Base-by-base conservation (phyloP, 441 rosid species). In the Biscutella laevigata region DNA sequence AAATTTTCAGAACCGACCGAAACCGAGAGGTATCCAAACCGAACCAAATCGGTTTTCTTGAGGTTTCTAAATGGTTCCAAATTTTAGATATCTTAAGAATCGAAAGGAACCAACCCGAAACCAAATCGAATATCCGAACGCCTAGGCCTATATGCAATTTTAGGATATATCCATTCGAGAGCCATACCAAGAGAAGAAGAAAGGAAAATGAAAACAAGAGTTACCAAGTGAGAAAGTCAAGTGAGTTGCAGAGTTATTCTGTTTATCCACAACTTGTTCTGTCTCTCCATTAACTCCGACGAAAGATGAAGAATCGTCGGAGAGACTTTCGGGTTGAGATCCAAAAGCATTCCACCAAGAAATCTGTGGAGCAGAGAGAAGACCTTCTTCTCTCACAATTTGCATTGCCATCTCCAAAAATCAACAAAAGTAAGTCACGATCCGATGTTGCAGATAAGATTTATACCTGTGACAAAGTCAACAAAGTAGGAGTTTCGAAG, bases 331-430 rank as follows among this genome's bases (percentile, higher is more conserved):
- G 14, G 51, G 69, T 36, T 78, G 94, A 67, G 77, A 69, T 53
- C 79, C 77, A 41, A 77, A 68, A 41, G 63, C 62, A 69, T 56
- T 73, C 88, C 85, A 84, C 91, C 91, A 81, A 73, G 84, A 70
- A 30, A 61, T 58, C 17, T 80, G 62, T n/a, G 77, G 79, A 57
- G 66, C 64, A 7, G 81, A 70, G 29, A 72, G 42, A 27, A 79
- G 25, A 53, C 81, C n/a, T n/a, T n/a, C 83, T 69, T 79, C 91
- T 59, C 71, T 83, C 49, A 70, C 61, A 59, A 88, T 67, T 70
- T 83, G 89, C 96, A 75, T 80, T 68, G 92, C 85, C 92, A 86
- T 89, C 60, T 62, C 44, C 50, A 40, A 48, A 44, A 53, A 60
- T 59, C 67, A 57, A 53, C 57, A 24, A 36, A 17, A 25, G 21